Evolutionary conservation across 2,329 filamentous ascomycete species (phyloP), one percentile per base, ranked within the genome.

Genomic region (Beauveria australis): DNA sequence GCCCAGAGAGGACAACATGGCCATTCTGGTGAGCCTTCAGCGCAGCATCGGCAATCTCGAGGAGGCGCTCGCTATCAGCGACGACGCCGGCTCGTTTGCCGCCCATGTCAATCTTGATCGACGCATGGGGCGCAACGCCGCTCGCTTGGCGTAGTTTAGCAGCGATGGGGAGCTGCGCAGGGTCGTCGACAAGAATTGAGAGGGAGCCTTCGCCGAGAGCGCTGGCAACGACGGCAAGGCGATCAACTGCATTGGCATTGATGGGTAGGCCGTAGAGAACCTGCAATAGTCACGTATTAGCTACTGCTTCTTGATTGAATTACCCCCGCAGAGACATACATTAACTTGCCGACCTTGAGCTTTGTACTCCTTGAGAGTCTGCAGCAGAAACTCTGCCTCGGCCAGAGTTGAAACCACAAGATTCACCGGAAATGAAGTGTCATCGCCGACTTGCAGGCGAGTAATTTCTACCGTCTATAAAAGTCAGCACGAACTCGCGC

Each of bases 31-130:
- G 59, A 0, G 72, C 72, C 3, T 62, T 61, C 22, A 72, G 60
- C 2, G 68, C 68, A 2, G 69, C 68, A n/a, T 81, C 74, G 0
- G 77, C 72, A 12, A 70, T 66, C 2, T 85, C 72, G 0, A 80
- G 72, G 44, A 88, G 75, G 1, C 88, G 70, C 1, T 71, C 66
- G 1, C 70, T 67, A 63, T 83, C 80, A 2, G 72, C 72, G 1
- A 76, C 68, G 0, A 91, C 78, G 22, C 90, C 90, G 0, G 89
- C 89, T 18, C 90, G 85, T 67, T 85, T 79, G 65, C 85, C 85
- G 12, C 89, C 88, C 55, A 89, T 86, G 69, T 93, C 89, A 44
- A 93, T 82, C 67, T 92, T 92, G 67, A 92, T 75, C 68, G 86
- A 89, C 16, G 89, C 76, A 0, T 77, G 78, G 3, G 85, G 81